These are phyloP conservation scores for Yarrowia alimentaria DNA, from an alignment of 805 yeast species.

Conservation along the genomic window DNA sequence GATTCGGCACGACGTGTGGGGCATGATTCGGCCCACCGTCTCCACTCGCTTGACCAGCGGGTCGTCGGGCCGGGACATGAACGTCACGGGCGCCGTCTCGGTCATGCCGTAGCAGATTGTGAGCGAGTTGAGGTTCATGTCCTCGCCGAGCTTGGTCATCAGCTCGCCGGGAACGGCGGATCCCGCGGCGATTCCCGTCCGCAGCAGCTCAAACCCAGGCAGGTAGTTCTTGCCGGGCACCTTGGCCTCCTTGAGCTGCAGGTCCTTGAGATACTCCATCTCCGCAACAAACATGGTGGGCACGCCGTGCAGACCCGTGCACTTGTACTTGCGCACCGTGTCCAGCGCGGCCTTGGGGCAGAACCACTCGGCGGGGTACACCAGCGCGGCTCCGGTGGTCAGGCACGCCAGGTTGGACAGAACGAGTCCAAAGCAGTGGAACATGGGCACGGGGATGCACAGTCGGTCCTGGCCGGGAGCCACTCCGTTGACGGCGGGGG, in stretches of 20 bases:
- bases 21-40: conserved; percentile 37
- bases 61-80: conserved; percentile 37
- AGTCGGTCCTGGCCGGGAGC: conserved; percentile 33
- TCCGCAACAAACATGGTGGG: conserved; percentile 40
- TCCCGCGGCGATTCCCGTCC: conserved; percentile 40
- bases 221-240: conserved; percentile 6
- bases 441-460: conserved; percentile 39
- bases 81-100: conserved; percentile 38
- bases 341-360: conserved; percentile 33
- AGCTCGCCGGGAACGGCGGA: conserved; percentile 39
- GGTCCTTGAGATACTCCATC: conserved; percentile 33
- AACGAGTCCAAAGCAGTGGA: conserved; percentile 40
- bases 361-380: conserved; percentile 36
- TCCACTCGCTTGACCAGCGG: conserved; percentile 34
- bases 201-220: conserved; percentile 33
- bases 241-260: conserved; percentile 28
- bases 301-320: conserved; percentile 37
- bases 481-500: conserved; percentile 31
- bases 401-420: conserved; percentile 36
- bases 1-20: conserved; percentile 37
- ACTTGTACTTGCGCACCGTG: conserved; percentile 33
- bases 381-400: conserved; percentile 35
- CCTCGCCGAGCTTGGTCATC: conserved; percentile 33
- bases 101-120: conserved; percentile 40
- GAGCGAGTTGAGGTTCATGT: conserved; percentile 34